These are phyloP conservation scores for Dendrobium chrysotoxum DNA, from an alignment of 106 monocot genomes.

Conservation along the genomic window DNA sequence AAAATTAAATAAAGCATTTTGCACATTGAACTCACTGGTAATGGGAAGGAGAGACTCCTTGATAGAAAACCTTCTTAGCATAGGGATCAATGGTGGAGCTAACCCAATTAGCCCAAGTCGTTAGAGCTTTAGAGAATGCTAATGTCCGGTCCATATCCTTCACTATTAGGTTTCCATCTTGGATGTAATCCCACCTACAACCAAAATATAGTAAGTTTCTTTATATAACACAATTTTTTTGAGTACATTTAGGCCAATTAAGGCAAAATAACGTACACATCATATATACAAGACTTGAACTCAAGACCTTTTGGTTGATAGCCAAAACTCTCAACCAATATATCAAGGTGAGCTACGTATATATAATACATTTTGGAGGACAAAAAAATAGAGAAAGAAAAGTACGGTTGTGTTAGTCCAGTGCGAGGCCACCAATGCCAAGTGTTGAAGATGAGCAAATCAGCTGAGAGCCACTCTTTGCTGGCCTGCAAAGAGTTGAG, in stretches of 20 bases:
- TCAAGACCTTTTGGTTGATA: no score
- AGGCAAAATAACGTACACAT: no score
- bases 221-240: no score
- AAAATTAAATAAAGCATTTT: background rate
- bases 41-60: conserved; percentile 34
- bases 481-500: conserved; percentile 26
- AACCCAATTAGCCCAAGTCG: conserved; percentile 59
- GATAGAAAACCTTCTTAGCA: conserved; percentile 32
- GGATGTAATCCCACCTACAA: conserved; percentile 51
- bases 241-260: no score
- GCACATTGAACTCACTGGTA: conserved; percentile 20
- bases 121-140: conserved; percentile 33
- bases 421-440: conserved; percentile 50
- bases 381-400: background rate
- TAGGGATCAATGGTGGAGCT: conserved; percentile 24
- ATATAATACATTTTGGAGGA: background rate
- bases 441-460: conserved; percentile 51
- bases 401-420: conserved; percentile 29
- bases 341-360: no score
- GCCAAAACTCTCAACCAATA: no score
- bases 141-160: conserved; percentile 42
- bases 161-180: conserved; percentile 23
- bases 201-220: background rate
- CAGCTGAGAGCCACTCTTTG: conserved; percentile 20
- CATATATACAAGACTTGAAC: no score